Evolutionary conservation across 805 yeast species (phyloP).

Genomic region (Myxozyma neglecta): DNA sequence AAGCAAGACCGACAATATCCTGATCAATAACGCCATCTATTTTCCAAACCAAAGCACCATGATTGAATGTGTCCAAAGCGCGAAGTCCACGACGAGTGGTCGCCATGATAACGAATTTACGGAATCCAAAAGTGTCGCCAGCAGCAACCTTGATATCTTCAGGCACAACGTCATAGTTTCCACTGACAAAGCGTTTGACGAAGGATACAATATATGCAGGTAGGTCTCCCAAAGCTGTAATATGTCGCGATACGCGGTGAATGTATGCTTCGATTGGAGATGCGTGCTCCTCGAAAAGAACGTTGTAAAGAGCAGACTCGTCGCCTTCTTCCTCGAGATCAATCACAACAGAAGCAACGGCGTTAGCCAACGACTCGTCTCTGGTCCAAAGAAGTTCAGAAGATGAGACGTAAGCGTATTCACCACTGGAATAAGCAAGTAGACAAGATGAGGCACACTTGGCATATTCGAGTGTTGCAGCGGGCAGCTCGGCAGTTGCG

Average conservation of each 20-base stretch:
- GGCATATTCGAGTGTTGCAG: conserved; percentile 2
- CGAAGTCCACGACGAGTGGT: conserved; percentile 37
- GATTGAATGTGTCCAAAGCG: conserved; percentile 37
- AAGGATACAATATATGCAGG: conserved; percentile 17
- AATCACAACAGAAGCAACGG: conserved; percentile 35
- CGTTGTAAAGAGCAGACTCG: conserved; percentile 35
- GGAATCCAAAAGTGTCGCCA: conserved; percentile 39
- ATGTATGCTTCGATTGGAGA: conserved; percentile 36
- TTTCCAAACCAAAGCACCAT: conserved; percentile 36
- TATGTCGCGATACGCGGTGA: conserved; percentile 36
- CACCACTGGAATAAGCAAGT: conserved; percentile 10
- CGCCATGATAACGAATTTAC: conserved; percentile 38
- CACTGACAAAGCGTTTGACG: conserved; percentile 16
- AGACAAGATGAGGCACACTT: conserved; percentile 17
- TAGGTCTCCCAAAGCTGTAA: conserved; percentile 29
- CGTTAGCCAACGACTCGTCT: conserved; percentile 38
- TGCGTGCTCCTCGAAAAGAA: conserved; percentile 36
- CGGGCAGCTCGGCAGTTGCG: background rate
- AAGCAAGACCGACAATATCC: conserved; percentile 19
- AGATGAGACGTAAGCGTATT: background rate
- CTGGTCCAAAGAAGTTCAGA: conserved; percentile 33
- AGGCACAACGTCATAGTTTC: conserved; percentile 21
- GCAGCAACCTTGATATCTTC: conserved; percentile 13
- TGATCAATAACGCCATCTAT: conserved; percentile 20
- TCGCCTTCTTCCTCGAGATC: conserved; percentile 34